A percentile compares a stretch with the other conserved stretches of the same genome.
These are phyloP conservation scores for Fusarium mangiferae DNA, from an alignment of 2,329 filamentous ascomycete genomes.

Conservation along the genomic window DNA sequence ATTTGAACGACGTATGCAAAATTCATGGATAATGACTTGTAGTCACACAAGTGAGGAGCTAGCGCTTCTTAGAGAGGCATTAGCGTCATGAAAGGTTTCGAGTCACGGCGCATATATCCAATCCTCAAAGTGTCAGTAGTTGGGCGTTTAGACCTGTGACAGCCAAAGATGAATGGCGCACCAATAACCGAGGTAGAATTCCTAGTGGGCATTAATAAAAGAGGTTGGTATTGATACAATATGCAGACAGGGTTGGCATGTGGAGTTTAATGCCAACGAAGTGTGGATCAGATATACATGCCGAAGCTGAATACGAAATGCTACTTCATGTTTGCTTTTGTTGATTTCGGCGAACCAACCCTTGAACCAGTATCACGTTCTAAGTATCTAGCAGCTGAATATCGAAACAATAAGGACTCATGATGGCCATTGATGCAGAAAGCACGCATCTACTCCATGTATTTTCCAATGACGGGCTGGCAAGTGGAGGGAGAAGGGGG, in stretches of 20 bases:
- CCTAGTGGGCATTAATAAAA: neutral
- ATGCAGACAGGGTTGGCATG: conserved; percentile 16
- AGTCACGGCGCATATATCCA: neutral
- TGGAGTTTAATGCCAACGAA: conserved; percentile 1
- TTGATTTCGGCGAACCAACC: neutral
- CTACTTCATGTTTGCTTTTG: conserved; percentile 12
- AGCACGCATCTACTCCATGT: neutral
- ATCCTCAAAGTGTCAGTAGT: neutral
- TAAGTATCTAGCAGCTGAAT: neutral
- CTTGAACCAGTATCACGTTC: neutral
- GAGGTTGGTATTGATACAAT: conserved; percentile 18
- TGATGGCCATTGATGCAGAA: neutral
- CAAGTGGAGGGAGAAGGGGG: neutral
- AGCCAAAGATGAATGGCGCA: neutral
- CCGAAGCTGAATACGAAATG: conserved; percentile 5
- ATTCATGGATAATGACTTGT: no score
- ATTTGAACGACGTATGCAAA: neutral
- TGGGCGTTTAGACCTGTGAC: neutral
- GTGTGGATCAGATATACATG: conserved; percentile 15
- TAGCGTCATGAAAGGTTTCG: neutral
- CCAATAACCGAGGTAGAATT: neutral
- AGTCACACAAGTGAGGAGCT: neutral
- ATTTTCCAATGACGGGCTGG: conserved; percentile 20
- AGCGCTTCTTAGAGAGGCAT: neutral
- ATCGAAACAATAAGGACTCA: neutral